Evolutionary conservation across 176 grass and related monocot genomes (phyloP).

Genomic region (Carex parvula): DNA sequence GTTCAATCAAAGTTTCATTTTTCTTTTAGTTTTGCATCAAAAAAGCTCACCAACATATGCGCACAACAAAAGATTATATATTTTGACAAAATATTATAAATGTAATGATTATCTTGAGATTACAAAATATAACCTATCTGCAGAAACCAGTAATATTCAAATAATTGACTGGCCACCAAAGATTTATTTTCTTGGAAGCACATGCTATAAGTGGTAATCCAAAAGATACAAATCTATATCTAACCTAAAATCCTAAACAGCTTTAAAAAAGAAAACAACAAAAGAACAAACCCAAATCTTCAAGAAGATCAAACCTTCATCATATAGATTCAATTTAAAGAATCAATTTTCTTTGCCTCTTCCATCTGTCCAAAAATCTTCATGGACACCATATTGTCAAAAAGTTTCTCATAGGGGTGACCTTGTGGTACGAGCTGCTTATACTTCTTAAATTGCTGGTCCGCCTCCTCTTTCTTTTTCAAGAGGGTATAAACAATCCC

Average conservation of each 20-base stretch:
- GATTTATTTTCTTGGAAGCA: neutral
- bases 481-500: conserved; percentile 44
- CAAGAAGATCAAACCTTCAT: conserved; percentile 14
- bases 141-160: neutral
- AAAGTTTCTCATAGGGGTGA: conserved; percentile 42
- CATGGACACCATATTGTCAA: conserved; percentile 34
- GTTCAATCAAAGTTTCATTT: neutral
- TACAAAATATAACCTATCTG: neutral
- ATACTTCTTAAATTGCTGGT: conserved; percentile 48
- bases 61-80: neutral
- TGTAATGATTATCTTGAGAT: neutral
- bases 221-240: neutral
- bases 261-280: neutral
- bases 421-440: conserved; percentile 34
- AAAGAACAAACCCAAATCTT: neutral
- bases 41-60: neutral
- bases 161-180: neutral
- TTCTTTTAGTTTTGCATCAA: neutral
- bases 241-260: conserved; percentile 11
- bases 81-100: neutral
- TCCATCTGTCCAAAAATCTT: conserved; percentile 37
- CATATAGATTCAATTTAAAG: conserved; percentile 25
- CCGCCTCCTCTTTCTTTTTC: conserved; percentile 41
- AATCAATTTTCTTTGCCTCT: conserved; percentile 24
- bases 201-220: neutral